Conservation (phyloP, 2,329 filamentous ascomycete genomes). For the Paradendryphiella salina region DNA sequence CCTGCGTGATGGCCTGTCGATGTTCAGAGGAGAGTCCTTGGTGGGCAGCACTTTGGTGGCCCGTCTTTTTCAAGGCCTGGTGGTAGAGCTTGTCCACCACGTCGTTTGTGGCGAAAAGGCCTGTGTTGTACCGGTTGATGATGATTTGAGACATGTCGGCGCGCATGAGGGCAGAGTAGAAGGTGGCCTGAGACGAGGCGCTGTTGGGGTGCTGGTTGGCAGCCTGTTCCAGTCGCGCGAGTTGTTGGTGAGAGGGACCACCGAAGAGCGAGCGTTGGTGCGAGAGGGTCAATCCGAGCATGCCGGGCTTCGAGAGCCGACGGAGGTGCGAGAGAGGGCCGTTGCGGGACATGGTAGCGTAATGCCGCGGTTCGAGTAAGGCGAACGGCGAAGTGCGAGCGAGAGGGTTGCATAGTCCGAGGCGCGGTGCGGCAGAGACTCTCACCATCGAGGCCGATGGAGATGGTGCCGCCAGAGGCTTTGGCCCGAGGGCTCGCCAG, state of each 20-base stretch:
- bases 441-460: conserved; percentile 3
- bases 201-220: conserved; percentile 92
- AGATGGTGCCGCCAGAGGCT: conserved; percentile 20
- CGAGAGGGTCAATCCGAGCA: conserved; percentile 45
- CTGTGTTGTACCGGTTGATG: conserved; percentile 84
- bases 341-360: conserved; percentile 47
- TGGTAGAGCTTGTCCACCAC: conserved; percentile 78
- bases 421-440: conserved; percentile 35
- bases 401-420: conserved; percentile 44
- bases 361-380: conserved; percentile 37
- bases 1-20: conserved; percentile 78
- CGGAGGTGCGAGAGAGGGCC: conserved; percentile 39
- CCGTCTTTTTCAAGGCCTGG: conserved; percentile 69
- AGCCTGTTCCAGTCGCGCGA: conserved; percentile 85
- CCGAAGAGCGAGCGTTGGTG: conserved; percentile 54
- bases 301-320: conserved; percentile 35
- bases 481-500: conserved; percentile 37
- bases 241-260: conserved; percentile 59
- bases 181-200: conserved; percentile 85
- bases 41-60: conserved; percentile 48
- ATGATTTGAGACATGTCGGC: conserved; percentile 94
- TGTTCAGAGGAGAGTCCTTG: conserved; percentile 60
- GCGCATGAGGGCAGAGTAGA: conserved; percentile 87
- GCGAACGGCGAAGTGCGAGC: conserved; percentile 33
- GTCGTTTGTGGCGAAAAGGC: conserved; percentile 78